Evolutionary conservation across 2,329 filamentous ascomycete species (phyloP).

Genomic region (Elsinoe fawcettii): DNA sequence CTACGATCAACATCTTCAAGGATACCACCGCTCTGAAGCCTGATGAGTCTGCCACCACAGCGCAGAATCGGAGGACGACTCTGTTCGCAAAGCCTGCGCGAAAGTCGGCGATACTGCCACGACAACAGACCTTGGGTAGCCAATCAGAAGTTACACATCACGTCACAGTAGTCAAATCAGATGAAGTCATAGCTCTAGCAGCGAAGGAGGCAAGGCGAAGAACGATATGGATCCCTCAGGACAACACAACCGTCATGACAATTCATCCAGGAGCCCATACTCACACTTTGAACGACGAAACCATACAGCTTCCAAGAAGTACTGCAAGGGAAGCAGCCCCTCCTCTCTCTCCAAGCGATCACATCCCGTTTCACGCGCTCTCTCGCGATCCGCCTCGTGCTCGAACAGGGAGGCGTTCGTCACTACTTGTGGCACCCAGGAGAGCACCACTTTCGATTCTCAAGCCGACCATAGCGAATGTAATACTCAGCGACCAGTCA

Average conservation of each 20-base stretch:
- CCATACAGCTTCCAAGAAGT: constrained; percentile 22
- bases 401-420: constrained; percentile 10
- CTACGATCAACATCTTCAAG: constrained; percentile 27
- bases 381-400: neutral
- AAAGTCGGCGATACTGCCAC: neutral
- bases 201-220: constrained; percentile 38
- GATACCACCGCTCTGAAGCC: constrained; percentile 20
- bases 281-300: constrained; percentile 27
- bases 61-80: constrained; percentile 14
- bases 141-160: too few species aligned
- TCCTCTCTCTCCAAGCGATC: neutral
- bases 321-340: neutral
- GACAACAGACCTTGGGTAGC: neutral
- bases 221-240: constrained; percentile 45
- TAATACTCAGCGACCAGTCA: constrained; percentile 5
- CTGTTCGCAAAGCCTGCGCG: constrained; percentile 15
- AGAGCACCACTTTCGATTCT: constrained; percentile 29
- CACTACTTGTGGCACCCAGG: constrained; percentile 19
- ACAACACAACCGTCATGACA: constrained; percentile 45
- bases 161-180: neutral
- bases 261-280: constrained; percentile 43
- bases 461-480: constrained; percentile 15
- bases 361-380: neutral
- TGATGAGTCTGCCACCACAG: constrained; percentile 15
- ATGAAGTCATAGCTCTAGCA: neutral